These are phyloP conservation scores for Rubroboletus satanas DNA, from an alignment of 768 basidiomycete species.

Conservation along the genomic window DNA sequence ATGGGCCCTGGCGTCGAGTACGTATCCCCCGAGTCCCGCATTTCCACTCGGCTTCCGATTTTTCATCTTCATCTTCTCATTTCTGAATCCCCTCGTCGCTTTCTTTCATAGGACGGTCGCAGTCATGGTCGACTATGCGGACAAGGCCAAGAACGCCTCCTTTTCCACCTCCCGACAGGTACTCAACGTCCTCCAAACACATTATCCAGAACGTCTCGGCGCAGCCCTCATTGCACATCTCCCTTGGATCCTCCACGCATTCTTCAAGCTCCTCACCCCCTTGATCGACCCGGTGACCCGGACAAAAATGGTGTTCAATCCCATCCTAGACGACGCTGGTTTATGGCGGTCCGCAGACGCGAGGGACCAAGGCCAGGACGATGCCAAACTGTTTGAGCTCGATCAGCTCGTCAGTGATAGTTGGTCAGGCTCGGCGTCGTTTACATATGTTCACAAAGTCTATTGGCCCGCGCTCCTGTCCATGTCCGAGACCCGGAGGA, in stretches of 20 bases:
- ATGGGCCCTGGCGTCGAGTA: constrained; percentile 83
- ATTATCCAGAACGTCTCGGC: constrained; percentile 87
- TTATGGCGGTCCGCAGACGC: constrained; percentile 26
- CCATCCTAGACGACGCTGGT: constrained; percentile 31
- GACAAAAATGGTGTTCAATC: constrained; percentile 73
- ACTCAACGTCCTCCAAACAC: constrained; percentile 68
- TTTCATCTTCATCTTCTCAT: no score
- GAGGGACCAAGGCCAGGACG: constrained; percentile 14
- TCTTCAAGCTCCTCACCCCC: constrained; percentile 74
- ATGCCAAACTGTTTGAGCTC: constrained; percentile 49
- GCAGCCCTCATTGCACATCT: constrained; percentile 70
- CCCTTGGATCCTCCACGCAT: constrained; percentile 71
- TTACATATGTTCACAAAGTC: constrained; percentile 68
- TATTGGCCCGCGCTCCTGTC: constrained; percentile 70
- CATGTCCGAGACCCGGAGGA: constrained; percentile 49
- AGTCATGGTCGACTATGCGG: constrained; percentile 75
- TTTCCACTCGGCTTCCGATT: no score
- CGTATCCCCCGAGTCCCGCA: constrained; percentile 19
- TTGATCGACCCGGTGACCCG: constrained; percentile 83
- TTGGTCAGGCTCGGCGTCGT: constrained; percentile 66
- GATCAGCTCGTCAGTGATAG: constrained; percentile 66
- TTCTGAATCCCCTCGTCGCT: not conserved
- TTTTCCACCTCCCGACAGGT: constrained; percentile 38
- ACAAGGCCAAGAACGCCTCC: constrained; percentile 58
- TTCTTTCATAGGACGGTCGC: constrained; percentile 49